phyloP scores from a whole-genome alignment of 176 grass and related monocot species.

The Pharus latifolius region DNA sequence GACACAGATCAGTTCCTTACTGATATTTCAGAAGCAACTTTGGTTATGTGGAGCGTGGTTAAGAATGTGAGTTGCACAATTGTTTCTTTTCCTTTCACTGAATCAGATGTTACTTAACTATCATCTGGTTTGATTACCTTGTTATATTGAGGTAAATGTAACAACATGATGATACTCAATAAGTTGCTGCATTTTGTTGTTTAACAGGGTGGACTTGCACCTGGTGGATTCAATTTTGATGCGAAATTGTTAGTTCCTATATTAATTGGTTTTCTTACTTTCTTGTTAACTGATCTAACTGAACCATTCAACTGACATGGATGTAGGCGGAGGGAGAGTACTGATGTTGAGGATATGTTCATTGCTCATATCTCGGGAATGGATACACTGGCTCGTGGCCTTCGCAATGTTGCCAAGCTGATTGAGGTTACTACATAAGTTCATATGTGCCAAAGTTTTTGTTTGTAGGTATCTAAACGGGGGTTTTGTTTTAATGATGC shows the following conservation, averaged over 20 bases:
- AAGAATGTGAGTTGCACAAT: conserved; percentile 78
- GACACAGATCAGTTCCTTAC: conserved; percentile 98
- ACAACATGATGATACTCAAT: neutral
- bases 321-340: conserved; percentile 88
- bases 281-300: neutral
- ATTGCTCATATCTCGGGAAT: conserved; percentile 95
- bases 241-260: conserved; percentile 68
- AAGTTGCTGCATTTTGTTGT: neutral
- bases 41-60: conserved; percentile 92
- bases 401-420: conserved; percentile 70
- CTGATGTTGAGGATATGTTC: conserved; percentile 93
- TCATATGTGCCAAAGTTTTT: neutral
- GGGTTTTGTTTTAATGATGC: neutral
- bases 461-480: neutral
- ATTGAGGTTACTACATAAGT: conserved; percentile 51
- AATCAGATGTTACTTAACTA: neutral
- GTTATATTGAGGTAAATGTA: neutral
- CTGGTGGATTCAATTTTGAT: conserved; percentile 98
- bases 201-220: conserved; percentile 78
- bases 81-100: neutral
- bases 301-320: neutral
- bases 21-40: conserved; percentile 82
- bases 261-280: neutral
- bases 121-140: neutral
- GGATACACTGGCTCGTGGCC: conserved; percentile 88